Evolutionary conservation across 352 stramenopile species (phyloP), one percentile per base, ranked within the genome.

Genomic region (Phytophthora ramorum): DNA sequence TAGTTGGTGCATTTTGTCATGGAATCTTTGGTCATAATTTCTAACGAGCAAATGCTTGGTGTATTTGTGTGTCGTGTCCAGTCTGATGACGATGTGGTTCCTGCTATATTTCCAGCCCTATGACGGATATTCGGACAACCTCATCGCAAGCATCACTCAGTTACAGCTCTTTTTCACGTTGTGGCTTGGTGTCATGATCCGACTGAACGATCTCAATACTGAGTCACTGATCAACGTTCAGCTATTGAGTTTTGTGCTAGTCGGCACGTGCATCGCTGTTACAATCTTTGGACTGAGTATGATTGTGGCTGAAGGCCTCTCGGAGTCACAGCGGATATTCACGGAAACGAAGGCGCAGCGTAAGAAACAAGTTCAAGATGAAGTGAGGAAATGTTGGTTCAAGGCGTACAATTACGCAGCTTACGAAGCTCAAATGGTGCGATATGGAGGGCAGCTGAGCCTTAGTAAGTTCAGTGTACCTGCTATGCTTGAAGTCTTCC

Each of bases 91-190:
- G 24, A 91, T 93, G 85, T 90, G 82, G 79, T 91, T 90, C 49
- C 30, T 93, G 37, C 70, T 93, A 1, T 93, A 77, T 66, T 93
- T 87, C 57, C 85, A 91, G 61, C 85, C 85, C 8, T 93, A 93
- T 61, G 82, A 72, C 1, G 81, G 87, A 28, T 77, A 86, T 53
- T 87, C 79, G 1, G 78, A 92, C 62, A 93, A 90, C 45, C 55
- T 93, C 54, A 83, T 92, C 28, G 82, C 78, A 37, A 90, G 83
- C 53, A 77, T 92, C 55, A 85, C 83, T 48, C 85, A 93, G 63
- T 61, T 93, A 20, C 85, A 93, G 66, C 77, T 92, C 40, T 92
- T 89, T 70, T 74, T 93, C 37, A 93, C 83, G 58, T 62, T 93
- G n/a, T 93, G 85, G 85, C 81, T 93, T 37, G 83, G 85, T 20